These are phyloP conservation scores for Ophiostoma australiae DNA, from an alignment of 2,329 filamentous ascomycete species.

Conservation along the genomic window DNA sequence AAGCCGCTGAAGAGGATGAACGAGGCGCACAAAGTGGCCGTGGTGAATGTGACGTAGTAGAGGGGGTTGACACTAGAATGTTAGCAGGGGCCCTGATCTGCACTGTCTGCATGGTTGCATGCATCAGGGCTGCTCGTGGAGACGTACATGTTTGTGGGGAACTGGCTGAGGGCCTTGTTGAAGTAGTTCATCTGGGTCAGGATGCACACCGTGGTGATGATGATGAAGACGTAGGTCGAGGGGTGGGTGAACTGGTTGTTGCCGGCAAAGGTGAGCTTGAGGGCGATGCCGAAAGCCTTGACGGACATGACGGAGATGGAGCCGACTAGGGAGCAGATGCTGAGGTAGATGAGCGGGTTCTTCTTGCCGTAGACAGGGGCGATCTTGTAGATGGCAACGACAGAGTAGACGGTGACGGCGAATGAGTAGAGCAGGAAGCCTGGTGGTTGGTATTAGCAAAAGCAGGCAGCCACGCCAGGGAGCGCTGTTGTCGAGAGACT, in stretches of 20 bases:
- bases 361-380: constrained; percentile 86
- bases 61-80: constrained; percentile 75
- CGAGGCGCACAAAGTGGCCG: constrained; percentile 85
- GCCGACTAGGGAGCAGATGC: constrained; percentile 94
- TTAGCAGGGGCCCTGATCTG: constrained; percentile 30
- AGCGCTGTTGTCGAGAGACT: not conserved
- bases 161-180: constrained; percentile 95
- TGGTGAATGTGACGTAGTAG: constrained; percentile 97
- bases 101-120: not conserved
- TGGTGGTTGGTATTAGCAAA: constrained; percentile 38
- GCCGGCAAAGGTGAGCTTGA: constrained; percentile 88
- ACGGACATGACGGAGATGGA: constrained; percentile 98
- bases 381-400: constrained; percentile 94
- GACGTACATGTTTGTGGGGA: constrained; percentile 93
- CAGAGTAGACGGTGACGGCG: constrained; percentile 74
- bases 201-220: constrained; percentile 88
- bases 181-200: constrained; percentile 99
- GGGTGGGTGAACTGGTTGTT: constrained; percentile 94
- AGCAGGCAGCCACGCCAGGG: not conserved
- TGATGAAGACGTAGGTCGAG: constrained; percentile 95
- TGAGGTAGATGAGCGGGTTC: constrained; percentile 93
- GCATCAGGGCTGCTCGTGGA: not conserved
- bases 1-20: constrained; percentile 96
- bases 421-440: constrained; percentile 86
- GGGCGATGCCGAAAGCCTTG: constrained; percentile 95